A percentile compares a stretch with the other conserved stretches of the same genome.
Conservation (phyloP, 2,329 filamentous ascomycete species). For the Teratosphaeriaceae sp. region DNA sequence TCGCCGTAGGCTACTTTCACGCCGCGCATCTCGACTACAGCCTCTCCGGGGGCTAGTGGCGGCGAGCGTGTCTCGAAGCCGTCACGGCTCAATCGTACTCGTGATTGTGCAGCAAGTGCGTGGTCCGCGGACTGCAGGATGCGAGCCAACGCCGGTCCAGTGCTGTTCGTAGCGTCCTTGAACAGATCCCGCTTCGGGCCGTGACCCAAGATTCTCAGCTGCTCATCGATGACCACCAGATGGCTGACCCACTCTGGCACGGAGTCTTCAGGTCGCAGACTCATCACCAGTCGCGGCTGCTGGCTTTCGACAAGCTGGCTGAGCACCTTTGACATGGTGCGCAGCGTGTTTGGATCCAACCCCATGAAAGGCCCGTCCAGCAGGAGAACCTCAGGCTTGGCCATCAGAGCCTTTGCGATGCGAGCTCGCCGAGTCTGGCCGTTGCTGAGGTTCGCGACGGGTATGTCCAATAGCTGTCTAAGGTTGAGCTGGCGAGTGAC, state of each 20-base stretch:
- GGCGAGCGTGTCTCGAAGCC: slow-evolving; percentile 20
- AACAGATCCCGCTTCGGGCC: slow-evolving; percentile 59
- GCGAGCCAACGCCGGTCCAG: background rate
- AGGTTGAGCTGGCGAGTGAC: slow-evolving; percentile 67
- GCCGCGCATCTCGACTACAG: slow-evolving; percentile 79
- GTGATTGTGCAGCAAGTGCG: slow-evolving; percentile 1
- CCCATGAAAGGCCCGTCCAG: slow-evolving; percentile 97
- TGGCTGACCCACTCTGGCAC: slow-evolving; percentile 90
- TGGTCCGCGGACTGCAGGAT: slow-evolving; percentile 4
- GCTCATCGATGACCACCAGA: slow-evolving; percentile 62
- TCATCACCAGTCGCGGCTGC: slow-evolving; percentile 67
- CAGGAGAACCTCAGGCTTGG: slow-evolving; percentile 70
- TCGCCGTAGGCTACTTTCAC: slow-evolving; percentile 74
- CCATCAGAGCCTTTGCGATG: slow-evolving; percentile 80
- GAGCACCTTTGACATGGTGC: slow-evolving; percentile 64
- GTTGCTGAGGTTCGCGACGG: slow-evolving; percentile 86
- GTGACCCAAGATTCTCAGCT: slow-evolving; percentile 58
- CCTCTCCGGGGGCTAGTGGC: slow-evolving; percentile 48
- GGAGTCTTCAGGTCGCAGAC: slow-evolving; percentile 75
- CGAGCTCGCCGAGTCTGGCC: slow-evolving; percentile 82
- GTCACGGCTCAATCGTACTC: slow-evolving; percentile 22
- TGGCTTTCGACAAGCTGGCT: slow-evolving; percentile 58
- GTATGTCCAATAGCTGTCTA: slow-evolving; percentile 63
- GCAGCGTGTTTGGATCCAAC: slow-evolving; percentile 75
- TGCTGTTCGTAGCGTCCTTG: background rate